These are phyloP conservation scores for Epichloe aotearoae DNA, from an alignment of 2,329 filamentous ascomycete genomes.

Conservation along the genomic window DNA sequence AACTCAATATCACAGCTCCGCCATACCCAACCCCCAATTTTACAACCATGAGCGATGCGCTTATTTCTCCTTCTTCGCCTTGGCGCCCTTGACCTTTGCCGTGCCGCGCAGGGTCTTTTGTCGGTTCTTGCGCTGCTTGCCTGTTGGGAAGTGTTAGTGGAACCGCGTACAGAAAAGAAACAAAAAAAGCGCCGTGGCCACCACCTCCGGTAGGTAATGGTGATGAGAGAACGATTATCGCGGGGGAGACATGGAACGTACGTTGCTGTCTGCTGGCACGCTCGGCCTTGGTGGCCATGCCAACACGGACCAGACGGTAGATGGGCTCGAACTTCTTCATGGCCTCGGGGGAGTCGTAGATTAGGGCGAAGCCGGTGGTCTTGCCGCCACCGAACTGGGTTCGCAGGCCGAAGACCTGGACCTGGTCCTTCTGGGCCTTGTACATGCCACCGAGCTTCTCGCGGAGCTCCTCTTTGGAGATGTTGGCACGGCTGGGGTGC, in stretches of 20 bases:
- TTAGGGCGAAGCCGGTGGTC: conserved; percentile 95
- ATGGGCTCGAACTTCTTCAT: conserved; percentile 99
- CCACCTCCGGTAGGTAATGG: not conserved
- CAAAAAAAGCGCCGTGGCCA: not conserved
- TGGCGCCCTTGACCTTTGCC: conserved; percentile 93
- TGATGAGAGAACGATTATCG: not conserved
- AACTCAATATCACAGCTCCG: conserved; percentile 16
- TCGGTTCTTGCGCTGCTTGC: conserved; percentile 99
- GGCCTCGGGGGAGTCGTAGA: conserved; percentile 97
- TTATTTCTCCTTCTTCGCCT: conserved; percentile 91
- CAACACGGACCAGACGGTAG: conserved; percentile 92
- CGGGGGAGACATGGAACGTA: conserved; percentile 42
- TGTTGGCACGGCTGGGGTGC: conserved; percentile 95
- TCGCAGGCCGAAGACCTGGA: conserved; percentile 95
- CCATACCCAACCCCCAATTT: conserved; percentile 17
- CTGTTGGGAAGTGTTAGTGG: conserved; percentile 36
- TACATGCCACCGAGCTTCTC: conserved; percentile 89
- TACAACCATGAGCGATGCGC: conserved; percentile 25
- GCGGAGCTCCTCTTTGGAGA: conserved; percentile 98
- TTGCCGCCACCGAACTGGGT: conserved; percentile 99
- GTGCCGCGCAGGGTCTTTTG: conserved; percentile 97
- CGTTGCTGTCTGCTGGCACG: conserved; percentile 97
- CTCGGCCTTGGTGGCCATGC: conserved; percentile 88
- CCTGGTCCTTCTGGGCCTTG: conserved; percentile 96
- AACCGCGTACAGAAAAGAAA: not conserved